Evolutionary conservation across 1,284 basidiomycete genomes (phyloP).

Genomic region (Vanrija sp.): DNA sequence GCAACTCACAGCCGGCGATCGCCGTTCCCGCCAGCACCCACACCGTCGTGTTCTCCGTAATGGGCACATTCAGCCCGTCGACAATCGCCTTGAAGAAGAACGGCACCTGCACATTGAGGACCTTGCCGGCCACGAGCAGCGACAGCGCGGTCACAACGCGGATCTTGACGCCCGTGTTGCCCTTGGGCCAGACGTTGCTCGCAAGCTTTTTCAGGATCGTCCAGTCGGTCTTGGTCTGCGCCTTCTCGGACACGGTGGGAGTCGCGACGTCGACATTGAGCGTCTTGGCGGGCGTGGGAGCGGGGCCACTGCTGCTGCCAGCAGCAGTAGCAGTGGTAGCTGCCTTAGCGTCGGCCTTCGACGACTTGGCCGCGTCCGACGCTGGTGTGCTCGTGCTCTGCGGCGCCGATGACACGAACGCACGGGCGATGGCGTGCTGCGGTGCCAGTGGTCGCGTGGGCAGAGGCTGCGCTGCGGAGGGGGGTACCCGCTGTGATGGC

Average conservation of each 20-base stretch:
- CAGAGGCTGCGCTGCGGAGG: too few relatives aligned
- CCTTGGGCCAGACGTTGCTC: slow-evolving; percentile 58
- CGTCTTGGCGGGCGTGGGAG: neutral
- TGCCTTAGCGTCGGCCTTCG: neutral
- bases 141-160: slow-evolving; percentile 80
- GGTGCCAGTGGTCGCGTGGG: too few relatives aligned
- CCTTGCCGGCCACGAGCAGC: slow-evolving; percentile 82
- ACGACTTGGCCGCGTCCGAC: too few relatives aligned
- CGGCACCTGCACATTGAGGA: slow-evolving; percentile 95
- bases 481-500: too few relatives aligned
- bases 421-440: too few relatives aligned
- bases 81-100: slow-evolving; percentile 91
- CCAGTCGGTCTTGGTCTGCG: slow-evolving; percentile 51
- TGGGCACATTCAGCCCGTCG: slow-evolving; percentile 79
- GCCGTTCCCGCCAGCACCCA: slow-evolving; percentile 88
- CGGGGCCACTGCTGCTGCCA: neutral
- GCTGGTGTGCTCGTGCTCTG: too few relatives aligned
- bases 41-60: slow-evolving; percentile 72
- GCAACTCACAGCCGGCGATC: slow-evolving; percentile 77
- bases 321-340: neutral
- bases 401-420: too few relatives aligned
- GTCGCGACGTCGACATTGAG: slow-evolving; percentile 14
- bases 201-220: slow-evolving; percentile 56
- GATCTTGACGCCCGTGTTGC: slow-evolving; percentile 54
- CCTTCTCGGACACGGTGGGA: slow-evolving; percentile 14